phyloP scores from a whole-genome alignment of 2,329 filamentous ascomycete species.

The Colletotrichum caudatum region DNA sequence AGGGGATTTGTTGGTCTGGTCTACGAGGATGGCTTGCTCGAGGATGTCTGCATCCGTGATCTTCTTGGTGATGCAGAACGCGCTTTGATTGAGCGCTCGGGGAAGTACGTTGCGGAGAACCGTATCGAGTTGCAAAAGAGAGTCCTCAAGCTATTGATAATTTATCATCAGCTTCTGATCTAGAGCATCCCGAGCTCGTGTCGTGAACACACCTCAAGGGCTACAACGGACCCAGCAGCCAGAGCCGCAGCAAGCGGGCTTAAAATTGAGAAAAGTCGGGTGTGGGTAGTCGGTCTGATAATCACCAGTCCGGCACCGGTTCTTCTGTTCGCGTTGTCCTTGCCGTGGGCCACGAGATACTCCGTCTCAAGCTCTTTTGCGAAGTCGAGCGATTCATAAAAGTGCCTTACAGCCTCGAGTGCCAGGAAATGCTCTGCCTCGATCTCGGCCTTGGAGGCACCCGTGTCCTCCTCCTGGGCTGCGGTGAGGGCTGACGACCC shows the following conservation, averaged over 20 bases:
- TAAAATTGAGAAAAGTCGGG: slow-evolving; percentile 46
- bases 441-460: slow-evolving; percentile 43
- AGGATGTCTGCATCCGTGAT: slow-evolving; percentile 28
- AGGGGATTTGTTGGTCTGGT: slow-evolving; percentile 21
- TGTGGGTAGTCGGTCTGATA: slow-evolving; percentile 45
- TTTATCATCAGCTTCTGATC: slow-evolving; percentile 1
- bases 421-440: slow-evolving; percentile 56
- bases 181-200: slow-evolving; percentile 39
- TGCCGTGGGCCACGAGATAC: slow-evolving; percentile 42
- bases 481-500: slow-evolving; percentile 52
- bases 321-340: slow-evolving; percentile 30
- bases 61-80: slow-evolving; percentile 34
- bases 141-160: slow-evolving; percentile 28
- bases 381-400: slow-evolving; percentile 54
- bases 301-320: slow-evolving; percentile 44
- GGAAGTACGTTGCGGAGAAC: slow-evolving; percentile 29
- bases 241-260: slow-evolving; percentile 46
- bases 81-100: slow-evolving; percentile 31
- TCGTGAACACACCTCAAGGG: slow-evolving; percentile 45
- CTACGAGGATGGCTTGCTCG: slow-evolving; percentile 27
- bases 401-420: slow-evolving; percentile 53
- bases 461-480: slow-evolving; percentile 56
- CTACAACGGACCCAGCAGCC: slow-evolving; percentile 48
- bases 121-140: slow-evolving; percentile 28
- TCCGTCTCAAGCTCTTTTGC: slow-evolving; percentile 43